phyloP scores from a whole-genome alignment of 768 basidiomycete genomes.

The Suillus bovinus region DNA sequence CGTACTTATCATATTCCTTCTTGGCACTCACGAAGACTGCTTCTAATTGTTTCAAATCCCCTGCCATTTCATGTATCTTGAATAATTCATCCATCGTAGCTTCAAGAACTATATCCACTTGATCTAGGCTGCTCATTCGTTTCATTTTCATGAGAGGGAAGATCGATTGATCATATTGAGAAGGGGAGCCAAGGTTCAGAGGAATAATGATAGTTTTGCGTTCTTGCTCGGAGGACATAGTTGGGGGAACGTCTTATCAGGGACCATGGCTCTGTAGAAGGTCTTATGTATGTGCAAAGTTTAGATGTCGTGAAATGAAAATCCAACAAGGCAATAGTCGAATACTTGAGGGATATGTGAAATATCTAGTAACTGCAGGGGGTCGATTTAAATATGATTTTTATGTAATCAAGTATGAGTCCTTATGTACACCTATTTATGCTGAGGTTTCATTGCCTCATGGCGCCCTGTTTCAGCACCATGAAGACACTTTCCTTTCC shows the following conservation, averaged over 20 bases:
- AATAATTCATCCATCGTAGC: slow-evolving; percentile 14
- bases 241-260: background rate
- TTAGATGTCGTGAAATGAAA: too few relatives aligned
- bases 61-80: slow-evolving; percentile 4
- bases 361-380: background rate
- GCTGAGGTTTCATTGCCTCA: background rate
- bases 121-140: background rate
- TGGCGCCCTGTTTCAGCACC: too few relatives aligned
- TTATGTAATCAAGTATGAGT: background rate
- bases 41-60: background rate
- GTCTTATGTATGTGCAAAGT: background rate
- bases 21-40: slow-evolving; percentile 3
- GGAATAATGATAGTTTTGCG: slow-evolving; percentile 8
- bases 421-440: background rate
- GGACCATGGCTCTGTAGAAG: background rate
- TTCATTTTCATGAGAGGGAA: slow-evolving; percentile 3
- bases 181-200: slow-evolving; percentile 7
- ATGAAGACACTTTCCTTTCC: too few relatives aligned
- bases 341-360: background rate
- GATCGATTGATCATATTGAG: slow-evolving; percentile 1
- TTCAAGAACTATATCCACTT: slow-evolving; percentile 11
- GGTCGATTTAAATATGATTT: background rate
- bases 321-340: background rate
- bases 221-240: slow-evolving; percentile 14
- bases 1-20: slow-evolving; percentile 9